phyloP scores from a whole-genome alignment of 176 grass and related monocot genomes.

The Phoenix dactylifera region DNA sequence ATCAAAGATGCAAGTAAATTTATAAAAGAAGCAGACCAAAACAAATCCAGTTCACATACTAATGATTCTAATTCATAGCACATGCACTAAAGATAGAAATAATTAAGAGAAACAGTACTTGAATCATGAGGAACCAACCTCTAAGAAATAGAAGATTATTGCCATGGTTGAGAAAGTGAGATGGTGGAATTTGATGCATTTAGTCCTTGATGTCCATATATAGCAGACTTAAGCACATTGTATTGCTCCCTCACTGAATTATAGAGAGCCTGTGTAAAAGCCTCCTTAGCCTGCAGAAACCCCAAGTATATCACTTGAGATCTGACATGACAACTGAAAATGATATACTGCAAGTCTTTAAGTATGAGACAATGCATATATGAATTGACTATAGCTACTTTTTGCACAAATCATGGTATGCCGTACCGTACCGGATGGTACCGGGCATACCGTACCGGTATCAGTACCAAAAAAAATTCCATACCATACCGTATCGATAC shows the following conservation, averaged over 20 bases:
- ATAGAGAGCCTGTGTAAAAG: constrained; percentile 51
- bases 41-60: too few species aligned
- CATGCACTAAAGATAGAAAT: too few species aligned
- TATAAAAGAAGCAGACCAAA: too few species aligned
- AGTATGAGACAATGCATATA: too few species aligned
- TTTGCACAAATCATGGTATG: too few species aligned
- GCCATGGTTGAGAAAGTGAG: constrained; percentile 83
- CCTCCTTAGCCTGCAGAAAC: constrained; percentile 43
- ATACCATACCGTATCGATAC: too few species aligned
- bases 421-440: too few species aligned
- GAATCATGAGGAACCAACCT: constrained; percentile 13
- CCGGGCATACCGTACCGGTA: too few species aligned
- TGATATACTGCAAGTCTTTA: not conserved
- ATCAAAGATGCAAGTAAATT: too few species aligned
- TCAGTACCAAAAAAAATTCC: too few species aligned
- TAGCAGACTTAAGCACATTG: constrained; percentile 63
- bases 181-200: constrained; percentile 36
- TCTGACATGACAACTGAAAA: not conserved
- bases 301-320: not conserved
- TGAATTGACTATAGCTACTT: too few species aligned
- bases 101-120: constrained; percentile 12
- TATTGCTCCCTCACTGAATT: constrained; percentile 63
- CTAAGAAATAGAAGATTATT: constrained; percentile 23
- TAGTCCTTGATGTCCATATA: constrained; percentile 39
- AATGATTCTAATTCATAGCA: too few species aligned